Conservation (phyloP, 2,329 filamentous ascomycete genomes). For the Epichloe festucae region DNA sequence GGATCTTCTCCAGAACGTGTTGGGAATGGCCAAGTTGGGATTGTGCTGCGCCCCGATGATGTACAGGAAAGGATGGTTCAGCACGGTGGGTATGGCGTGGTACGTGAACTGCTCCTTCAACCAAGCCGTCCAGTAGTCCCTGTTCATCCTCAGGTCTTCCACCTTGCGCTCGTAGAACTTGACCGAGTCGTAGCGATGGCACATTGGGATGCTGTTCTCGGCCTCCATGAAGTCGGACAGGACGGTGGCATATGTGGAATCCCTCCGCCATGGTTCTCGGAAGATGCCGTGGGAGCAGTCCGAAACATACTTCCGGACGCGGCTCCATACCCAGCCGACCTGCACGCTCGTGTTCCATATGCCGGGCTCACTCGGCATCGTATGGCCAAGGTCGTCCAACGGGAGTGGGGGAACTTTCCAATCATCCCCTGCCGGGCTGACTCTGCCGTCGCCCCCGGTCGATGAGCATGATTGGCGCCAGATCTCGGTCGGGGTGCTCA, state of each 20-base stretch:
- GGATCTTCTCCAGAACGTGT: slow-evolving; percentile 39
- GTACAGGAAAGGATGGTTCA: slow-evolving; percentile 42
- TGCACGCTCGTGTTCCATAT: slow-evolving; percentile 38
- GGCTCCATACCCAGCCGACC: slow-evolving; percentile 39
- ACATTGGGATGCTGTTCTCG: slow-evolving; percentile 34
- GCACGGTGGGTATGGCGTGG: slow-evolving; percentile 35
- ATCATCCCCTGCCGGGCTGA: slow-evolving; percentile 14
- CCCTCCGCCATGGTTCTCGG: slow-evolving; percentile 37
- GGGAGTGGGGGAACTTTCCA: slow-evolving; percentile 29
- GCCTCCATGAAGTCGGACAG: slow-evolving; percentile 38
- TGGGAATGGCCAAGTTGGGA: slow-evolving; percentile 36
- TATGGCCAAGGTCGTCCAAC: slow-evolving; percentile 29
- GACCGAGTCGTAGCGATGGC: slow-evolving; percentile 38
- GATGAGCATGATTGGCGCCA: slow-evolving; percentile 24
- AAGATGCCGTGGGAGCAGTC: slow-evolving; percentile 33
- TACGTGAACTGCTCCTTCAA: slow-evolving; percentile 40
- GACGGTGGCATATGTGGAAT: slow-evolving; percentile 37
- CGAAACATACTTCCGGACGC: slow-evolving; percentile 31
- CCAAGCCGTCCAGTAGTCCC: slow-evolving; percentile 39
- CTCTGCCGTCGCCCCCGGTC: slow-evolving; percentile 8
- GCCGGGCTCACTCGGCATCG: slow-evolving; percentile 26
- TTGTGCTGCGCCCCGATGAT: slow-evolving; percentile 39
- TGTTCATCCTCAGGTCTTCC: slow-evolving; percentile 30
- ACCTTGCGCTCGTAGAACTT: slow-evolving; percentile 37
- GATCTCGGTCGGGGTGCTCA: slow-evolving; percentile 28